These are phyloP conservation scores for Kwoniella pini DNA, from an alignment of 768 basidiomycete genomes.

Conservation along the genomic window DNA sequence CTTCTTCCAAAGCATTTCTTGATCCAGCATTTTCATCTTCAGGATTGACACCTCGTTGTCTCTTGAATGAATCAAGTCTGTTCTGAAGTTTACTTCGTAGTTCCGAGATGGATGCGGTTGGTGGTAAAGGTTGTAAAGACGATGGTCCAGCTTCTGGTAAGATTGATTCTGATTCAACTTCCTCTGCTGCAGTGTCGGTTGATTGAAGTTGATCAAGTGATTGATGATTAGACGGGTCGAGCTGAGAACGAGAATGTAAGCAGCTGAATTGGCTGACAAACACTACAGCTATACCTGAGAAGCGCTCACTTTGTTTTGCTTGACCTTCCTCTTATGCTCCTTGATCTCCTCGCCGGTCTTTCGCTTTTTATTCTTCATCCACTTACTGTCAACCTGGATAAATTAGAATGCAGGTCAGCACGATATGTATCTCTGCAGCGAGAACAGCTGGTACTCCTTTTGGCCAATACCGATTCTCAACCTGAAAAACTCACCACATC, in stretches of 20 bases:
- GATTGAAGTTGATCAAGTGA: constrained; percentile 5
- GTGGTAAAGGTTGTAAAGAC: constrained; percentile 41
- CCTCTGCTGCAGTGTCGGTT: background rate
- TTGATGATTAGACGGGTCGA: constrained; percentile 81
- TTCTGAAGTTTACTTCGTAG: constrained; percentile 45
- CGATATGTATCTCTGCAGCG: too few species aligned
- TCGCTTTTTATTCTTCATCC: constrained; percentile 75
- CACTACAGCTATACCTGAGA: background rate
- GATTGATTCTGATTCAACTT: background rate
- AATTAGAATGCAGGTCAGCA: background rate
- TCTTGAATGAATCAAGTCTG: constrained; percentile 46
- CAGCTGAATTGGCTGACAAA: background rate
- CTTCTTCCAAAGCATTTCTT: constrained; percentile 79
- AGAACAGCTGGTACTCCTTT: too few species aligned
- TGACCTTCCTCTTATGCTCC: constrained; percentile 84
- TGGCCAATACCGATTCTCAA: background rate
- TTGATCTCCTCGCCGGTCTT: constrained; percentile 82
- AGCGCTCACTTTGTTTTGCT: constrained; percentile 71
- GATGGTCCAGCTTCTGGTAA: constrained; percentile 11
- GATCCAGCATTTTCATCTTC: constrained; percentile 59
- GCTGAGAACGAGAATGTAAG: constrained; percentile 58
- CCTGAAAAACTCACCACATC: constrained; percentile 61
- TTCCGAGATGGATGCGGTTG: constrained; percentile 45
- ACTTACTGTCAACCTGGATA: constrained; percentile 51
- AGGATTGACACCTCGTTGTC: constrained; percentile 33